These are phyloP conservation scores for Dendrocalamus latiflorus DNA, from an alignment of 202 grass and related monocot genomes.

Conservation along the genomic window DNA sequence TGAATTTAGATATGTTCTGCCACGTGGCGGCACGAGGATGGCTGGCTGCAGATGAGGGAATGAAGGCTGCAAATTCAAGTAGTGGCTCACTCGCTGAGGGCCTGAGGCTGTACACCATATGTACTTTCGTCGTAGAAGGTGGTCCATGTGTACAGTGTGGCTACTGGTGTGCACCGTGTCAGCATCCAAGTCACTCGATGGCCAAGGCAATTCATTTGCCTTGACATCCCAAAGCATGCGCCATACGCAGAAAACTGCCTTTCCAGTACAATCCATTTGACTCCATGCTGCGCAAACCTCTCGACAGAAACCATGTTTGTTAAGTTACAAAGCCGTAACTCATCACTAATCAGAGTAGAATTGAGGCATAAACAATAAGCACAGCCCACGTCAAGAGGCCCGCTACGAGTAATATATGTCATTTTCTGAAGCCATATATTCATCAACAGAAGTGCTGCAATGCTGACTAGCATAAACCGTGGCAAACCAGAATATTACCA, in stretches of 20 bases:
- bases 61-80: constrained; percentile 37
- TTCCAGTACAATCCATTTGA: background rate
- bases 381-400: background rate
- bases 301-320: background rate
- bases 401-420: background rate
- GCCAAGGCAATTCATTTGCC: background rate
- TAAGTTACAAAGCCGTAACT: background rate
- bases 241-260: background rate
- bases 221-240: background rate
- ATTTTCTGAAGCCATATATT: background rate
- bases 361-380: background rate
- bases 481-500: background rate
- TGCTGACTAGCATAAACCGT: background rate
- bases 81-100: background rate
- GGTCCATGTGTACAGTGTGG: background rate
- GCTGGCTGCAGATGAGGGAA: constrained; percentile 74
- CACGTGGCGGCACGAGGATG: constrained; percentile 60
- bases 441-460: background rate
- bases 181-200: background rate
- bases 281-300: background rate
- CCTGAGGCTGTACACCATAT: constrained; percentile 13
- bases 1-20: constrained; percentile 68
- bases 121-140: constrained; percentile 2
- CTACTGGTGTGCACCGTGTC: background rate
- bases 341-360: background rate